A percentile compares a stretch with the other conserved stretches of the same genome.
These are phyloP conservation scores for Casuarina glauca DNA, from an alignment of 306 rosid genomes.

Conservation along the genomic window DNA sequence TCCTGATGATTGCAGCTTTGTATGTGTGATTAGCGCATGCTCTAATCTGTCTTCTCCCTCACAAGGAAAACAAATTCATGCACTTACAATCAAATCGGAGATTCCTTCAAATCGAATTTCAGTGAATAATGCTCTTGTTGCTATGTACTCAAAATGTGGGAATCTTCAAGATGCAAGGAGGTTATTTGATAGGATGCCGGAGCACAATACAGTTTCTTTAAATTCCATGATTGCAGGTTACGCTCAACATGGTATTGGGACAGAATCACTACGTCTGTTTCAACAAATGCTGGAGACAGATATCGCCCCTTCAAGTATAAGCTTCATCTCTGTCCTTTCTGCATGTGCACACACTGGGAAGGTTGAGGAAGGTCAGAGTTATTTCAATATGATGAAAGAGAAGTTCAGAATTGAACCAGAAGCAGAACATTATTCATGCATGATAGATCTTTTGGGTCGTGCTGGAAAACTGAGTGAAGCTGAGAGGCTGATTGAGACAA, in stretches of 20 bases:
- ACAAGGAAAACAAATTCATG: conserved; percentile 73
- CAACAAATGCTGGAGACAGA: conserved; percentile 57
- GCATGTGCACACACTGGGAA: conserved; percentile 83
- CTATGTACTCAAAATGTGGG: conserved; percentile 89
- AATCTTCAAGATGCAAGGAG: conserved; percentile 69
- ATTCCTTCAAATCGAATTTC: conserved; percentile 65
- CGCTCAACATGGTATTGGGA: conserved; percentile 75
- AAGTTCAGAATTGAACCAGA: conserved; percentile 70
- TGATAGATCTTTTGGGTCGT: conserved; percentile 83
- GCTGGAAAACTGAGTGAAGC: conserved; percentile 71
- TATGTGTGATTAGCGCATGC: conserved; percentile 72
- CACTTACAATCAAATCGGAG: conserved; percentile 67
- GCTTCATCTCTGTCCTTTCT: conserved; percentile 70
- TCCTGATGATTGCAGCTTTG: conserved; percentile 80
- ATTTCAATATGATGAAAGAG: conserved; percentile 74
- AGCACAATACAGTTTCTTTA: conserved; percentile 57
- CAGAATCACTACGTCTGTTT: conserved; percentile 58
- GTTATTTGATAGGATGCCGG: conserved; percentile 67
- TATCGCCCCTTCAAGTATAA: conserved; percentile 59
- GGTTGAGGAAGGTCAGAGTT: conserved; percentile 64
- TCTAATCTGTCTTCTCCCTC: conserved; percentile 76
- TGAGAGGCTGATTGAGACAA: conserved; percentile 65
- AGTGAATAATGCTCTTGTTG: conserved; percentile 69
- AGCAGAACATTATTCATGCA: conserved; percentile 74
- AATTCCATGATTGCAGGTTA: conserved; percentile 81